These are phyloP conservation scores for Oryza brachyantha DNA, from an alignment of 176 grass and related monocot genomes.

Conservation along the genomic window DNA sequence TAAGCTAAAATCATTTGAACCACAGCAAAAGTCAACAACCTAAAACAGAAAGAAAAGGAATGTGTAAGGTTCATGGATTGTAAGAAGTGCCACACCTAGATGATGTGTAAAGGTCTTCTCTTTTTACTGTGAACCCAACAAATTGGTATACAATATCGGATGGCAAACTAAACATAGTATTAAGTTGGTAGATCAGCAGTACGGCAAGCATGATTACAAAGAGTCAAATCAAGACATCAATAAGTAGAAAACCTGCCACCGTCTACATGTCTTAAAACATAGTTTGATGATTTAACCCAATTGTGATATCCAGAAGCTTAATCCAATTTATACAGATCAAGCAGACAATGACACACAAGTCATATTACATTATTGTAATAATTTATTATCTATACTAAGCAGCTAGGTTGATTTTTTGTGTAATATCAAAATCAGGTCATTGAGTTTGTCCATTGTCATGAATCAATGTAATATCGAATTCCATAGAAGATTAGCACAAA, in stretches of 20 bases:
- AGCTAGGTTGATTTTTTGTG: background rate
- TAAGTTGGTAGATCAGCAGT: background rate
- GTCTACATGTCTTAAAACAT: background rate
- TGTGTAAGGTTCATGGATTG: background rate
- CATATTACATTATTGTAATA: background rate
- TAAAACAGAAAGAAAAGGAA: constrained; percentile 31
- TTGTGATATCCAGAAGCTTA: background rate
- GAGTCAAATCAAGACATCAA: background rate
- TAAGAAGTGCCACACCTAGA: background rate
- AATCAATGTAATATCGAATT: background rate
- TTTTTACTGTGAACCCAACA: constrained; percentile 2
- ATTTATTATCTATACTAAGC: background rate
- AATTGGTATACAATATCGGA: background rate
- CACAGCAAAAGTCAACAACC: constrained; percentile 96
- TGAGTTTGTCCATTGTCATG: background rate
- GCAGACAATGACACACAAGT: background rate
- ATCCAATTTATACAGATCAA: background rate
- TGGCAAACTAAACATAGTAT: background rate
- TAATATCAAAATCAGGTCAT: background rate
- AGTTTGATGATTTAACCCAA: constrained; percentile 7
- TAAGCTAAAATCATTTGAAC: constrained; percentile 88
- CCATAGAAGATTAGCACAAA: background rate
- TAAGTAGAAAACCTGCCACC: background rate
- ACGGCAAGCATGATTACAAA: background rate
- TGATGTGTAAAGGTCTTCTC: background rate